A percentile compares a stretch with the other conserved stretches of the same genome.
Evolutionary conservation across 768 basidiomycete species (phyloP).

Genomic region (Erythrobasidium yunnanense): DNA sequence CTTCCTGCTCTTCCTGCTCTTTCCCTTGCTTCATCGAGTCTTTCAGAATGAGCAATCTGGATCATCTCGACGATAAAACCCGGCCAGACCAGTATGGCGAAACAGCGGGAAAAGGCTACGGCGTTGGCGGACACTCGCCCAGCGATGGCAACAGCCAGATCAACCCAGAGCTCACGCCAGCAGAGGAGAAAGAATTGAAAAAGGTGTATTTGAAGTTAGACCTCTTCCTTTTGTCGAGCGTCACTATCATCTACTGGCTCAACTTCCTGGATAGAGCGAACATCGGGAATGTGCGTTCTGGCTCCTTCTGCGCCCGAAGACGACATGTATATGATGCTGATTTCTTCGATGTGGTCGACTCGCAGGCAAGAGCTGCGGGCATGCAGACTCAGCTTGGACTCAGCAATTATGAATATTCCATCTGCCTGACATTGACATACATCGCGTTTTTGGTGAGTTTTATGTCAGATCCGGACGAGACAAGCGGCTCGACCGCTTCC

Average conservation of each 20-base stretch:
- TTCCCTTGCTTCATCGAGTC: neutral
- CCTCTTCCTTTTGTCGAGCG: neutral
- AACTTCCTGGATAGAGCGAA: neutral
- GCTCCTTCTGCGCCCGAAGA: neutral
- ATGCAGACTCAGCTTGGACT: neutral
- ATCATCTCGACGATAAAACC: neutral
- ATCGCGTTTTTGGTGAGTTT: neutral
- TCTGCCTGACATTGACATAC: neutral
- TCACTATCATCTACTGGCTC: slow-evolving; percentile 5
- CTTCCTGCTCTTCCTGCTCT: neutral
- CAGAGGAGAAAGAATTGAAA: neutral
- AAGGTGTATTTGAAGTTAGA: neutral
- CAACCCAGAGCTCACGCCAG: neutral
- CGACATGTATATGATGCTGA: neutral
- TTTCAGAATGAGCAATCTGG: neutral
- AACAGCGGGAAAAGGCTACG: neutral
- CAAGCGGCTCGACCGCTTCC: neutral
- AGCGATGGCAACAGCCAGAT: neutral
- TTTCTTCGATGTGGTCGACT: neutral
- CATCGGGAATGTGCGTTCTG: neutral
- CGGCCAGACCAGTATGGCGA: neutral
- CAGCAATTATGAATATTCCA: neutral
- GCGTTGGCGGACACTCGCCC: neutral
- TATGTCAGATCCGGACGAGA: neutral
- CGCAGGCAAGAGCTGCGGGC: neutral